Percentiles rank a stretch among this genome's conserved stretches.
Evolutionary conservation across 2,329 filamentous ascomycete species (phyloP).

Genomic region (Colletotrichum acutatum): DNA sequence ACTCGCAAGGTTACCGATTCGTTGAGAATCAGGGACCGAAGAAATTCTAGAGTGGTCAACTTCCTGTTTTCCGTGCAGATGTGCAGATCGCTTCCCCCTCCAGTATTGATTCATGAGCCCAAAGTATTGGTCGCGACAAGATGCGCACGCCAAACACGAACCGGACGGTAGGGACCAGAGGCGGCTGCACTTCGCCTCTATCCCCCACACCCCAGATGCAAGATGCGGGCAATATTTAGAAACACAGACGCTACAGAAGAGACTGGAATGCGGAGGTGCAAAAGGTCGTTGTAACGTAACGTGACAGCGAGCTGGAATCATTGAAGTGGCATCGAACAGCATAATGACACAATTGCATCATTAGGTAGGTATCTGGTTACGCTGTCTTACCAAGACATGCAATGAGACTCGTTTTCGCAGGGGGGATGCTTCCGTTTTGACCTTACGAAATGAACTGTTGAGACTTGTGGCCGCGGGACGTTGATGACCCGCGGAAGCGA

Average conservation of each 20-base stretch:
- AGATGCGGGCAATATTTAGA: not conserved
- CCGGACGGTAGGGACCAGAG: not conserved
- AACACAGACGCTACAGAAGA: not conserved
- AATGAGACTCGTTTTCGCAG: not conserved
- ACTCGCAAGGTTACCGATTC: not conserved
- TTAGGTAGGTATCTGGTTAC: not conserved
- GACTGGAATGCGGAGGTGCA: not conserved
- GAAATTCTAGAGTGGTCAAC: not conserved
- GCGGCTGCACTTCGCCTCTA: not conserved
- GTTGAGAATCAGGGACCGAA: not conserved
- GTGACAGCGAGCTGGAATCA: not conserved
- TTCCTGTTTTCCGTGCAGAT: constrained; percentile 4
- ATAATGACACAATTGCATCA: not conserved
- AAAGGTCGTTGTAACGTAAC: not conserved
- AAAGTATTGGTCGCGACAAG: no score
- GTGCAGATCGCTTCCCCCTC: not conserved
- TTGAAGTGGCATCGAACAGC: not conserved
- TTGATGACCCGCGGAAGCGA: not conserved
- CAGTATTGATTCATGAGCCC: not conserved
- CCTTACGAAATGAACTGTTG: not conserved
- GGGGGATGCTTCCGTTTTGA: not conserved
- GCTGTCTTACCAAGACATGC: not conserved
- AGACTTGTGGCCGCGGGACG: not conserved
- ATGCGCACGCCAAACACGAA: not conserved
- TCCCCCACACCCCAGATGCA: not conserved